Evolutionary conservation across 768 basidiomycete species (phyloP).

Genomic region (Russula griseocarnosa): DNA sequence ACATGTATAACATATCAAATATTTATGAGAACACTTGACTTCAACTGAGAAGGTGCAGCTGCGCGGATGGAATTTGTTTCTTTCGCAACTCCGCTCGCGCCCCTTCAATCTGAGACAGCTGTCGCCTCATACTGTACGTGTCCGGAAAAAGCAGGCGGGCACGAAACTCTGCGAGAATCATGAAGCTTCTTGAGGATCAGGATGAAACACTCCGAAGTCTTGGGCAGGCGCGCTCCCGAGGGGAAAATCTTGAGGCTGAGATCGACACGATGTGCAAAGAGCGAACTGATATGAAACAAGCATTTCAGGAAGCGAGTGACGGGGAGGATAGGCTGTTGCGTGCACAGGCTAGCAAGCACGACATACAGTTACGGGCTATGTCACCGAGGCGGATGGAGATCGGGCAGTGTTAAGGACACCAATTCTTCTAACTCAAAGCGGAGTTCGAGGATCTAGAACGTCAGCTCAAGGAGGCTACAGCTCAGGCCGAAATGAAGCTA

Average conservation of each 20-base stretch:
- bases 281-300: conserved; percentile 63
- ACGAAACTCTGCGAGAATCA: conserved; percentile 58
- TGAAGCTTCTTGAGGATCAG: conserved; percentile 69
- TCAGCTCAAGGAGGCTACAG: conserved; percentile 58
- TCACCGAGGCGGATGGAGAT: conserved; percentile 91
- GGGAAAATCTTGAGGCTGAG: conserved; percentile 72
- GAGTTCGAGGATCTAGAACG: conserved; percentile 56
- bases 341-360: conserved; percentile 66
- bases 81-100: too few relatives aligned
- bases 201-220: conserved; percentile 63
- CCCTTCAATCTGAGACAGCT: too few relatives aligned
- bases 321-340: conserved; percentile 79
- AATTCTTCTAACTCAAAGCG: conserved; percentile 69
- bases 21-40: too few relatives aligned
- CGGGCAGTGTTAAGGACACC: conserved; percentile 87
- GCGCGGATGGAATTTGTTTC: too few relatives aligned
- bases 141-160: too few relatives aligned
- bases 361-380: conserved; percentile 71
- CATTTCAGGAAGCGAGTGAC: conserved; percentile 59
- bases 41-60: too few relatives aligned
- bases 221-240: conserved; percentile 69
- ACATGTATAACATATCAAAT: too few relatives aligned
- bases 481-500: conserved; percentile 59
- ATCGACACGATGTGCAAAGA: conserved; percentile 67
- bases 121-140: too few relatives aligned